Base-by-base conservation (phyloP, 345 rosid species). In the Gynandropsis gynandra region DNA sequence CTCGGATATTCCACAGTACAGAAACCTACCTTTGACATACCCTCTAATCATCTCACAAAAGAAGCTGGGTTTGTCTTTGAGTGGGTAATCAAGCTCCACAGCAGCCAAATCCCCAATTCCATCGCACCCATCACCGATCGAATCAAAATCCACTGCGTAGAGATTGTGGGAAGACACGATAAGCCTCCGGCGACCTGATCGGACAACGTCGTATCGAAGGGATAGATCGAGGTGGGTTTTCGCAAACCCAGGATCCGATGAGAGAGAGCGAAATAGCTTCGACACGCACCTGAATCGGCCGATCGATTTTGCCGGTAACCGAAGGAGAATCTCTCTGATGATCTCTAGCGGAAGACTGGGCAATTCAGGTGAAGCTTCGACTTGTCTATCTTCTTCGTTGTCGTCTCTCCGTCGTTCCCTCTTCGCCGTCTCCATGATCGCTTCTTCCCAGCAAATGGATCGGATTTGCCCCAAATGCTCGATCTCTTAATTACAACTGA, bases 271-370 rank as follows among this genome's bases (percentile, higher is more conserved):
- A 63, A 74, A 68, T 9, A 33, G 66, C 60, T 71, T 75, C 21
- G 68, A 67, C 1, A 71, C 80, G 61, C 69, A 71, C 69, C 76
- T 75, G 72, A 71, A 75, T 46, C 55, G 40, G 20, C 54, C 62
- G 42, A 75, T 54, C 8, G 76, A 50, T 66, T 62, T 75, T 1
- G 66, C 61, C 3, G 76, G 76, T 17, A 75, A 47, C 27, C 80
- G 52, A 8, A 65, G 62, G 24, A 75, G 80, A 31, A 75, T 68
- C 15, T 75, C 76, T 10, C 19, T 39, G 15, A 72, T 43, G 59
- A 71, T 65, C 61, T 75, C 80, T 18, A 64, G 62, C 29, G 74
- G 74, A 43, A 75, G 47, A 18, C 16, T 34, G 7, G 37, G 14
- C 0, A 21, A 55, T 42, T 51, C 64, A 31, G 45, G 43, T 35